Base-by-base conservation (phyloP, 306 rosid genomes). In the Prunus davidiana region DNA sequence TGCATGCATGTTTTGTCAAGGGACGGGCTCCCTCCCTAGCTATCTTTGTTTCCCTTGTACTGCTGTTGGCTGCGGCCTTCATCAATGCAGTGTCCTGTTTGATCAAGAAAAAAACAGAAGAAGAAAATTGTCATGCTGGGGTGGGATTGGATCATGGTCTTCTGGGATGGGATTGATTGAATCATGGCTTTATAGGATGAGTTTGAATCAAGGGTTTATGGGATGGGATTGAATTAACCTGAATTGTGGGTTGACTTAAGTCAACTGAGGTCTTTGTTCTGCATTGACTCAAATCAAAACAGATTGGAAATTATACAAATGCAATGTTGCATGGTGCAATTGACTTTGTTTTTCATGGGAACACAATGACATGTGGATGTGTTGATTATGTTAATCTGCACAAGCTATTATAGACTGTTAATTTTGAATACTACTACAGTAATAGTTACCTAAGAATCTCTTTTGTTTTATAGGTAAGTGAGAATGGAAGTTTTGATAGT, bases 401-500 rank as follows among this genome's bases (percentile, higher is more conserved):
- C 30, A 3, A 51, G 6, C n/a, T 41, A 22, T 38, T n/a, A 12
- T 67, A 12, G 54, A 12, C n/a, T 51, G 4, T 52, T 62, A 38
- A 9, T 52, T 27, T 54, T 52, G 64, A 12, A 3, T 67, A 24
- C 22, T 3, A 2, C 7, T 16, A 27, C 57, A 15, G 57, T 63
- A 13, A 4, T 27, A 46, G 45, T 30, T 45, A 9, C 14, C 13
- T 47, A 10, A 67, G 11, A 49, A 2, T 60, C 52, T 57, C 2
- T 6, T 22, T 2, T 81, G 47, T 79, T 27, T 34, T 57, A 50
- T 71, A 56, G 77, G 82, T 5, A 80, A 77, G 82, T 72, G 46
- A 82, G 76, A 71, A 87, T 87, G 97, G 89, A 89, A 67, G 67
- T 89, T 51, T 72, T 55, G 67, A 32, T 73, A 46, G 58, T 86